Evolutionary conservation across 2,329 filamentous ascomycete species (phyloP).

Genomic region (Sporothrix inflata): DNA sequence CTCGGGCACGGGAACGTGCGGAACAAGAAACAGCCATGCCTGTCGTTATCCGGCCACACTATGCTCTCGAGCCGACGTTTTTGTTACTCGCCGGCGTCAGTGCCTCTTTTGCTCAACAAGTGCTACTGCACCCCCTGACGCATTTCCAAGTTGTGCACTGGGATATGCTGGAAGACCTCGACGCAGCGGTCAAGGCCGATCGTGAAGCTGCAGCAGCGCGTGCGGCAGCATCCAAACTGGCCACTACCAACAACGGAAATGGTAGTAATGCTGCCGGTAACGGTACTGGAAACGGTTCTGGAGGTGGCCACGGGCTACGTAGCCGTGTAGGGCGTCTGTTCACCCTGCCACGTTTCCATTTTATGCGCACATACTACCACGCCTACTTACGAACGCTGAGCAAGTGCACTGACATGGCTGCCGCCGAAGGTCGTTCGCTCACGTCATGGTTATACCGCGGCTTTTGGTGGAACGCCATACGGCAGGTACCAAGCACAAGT

Average conservation of each 20-base stretch:
- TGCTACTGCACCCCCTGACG: constrained; percentile 70
- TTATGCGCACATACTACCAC: constrained; percentile 68
- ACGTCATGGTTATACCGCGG: constrained; percentile 69
- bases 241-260: background rate
- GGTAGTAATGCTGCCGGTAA: background rate
- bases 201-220: background rate
- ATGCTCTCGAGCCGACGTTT: constrained; percentile 73
- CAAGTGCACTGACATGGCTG: constrained; percentile 62
- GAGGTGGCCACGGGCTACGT: constrained; percentile 34
- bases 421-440: constrained; percentile 58
- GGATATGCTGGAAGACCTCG: constrained; percentile 71
- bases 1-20: background rate
- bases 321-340: constrained; percentile 22
- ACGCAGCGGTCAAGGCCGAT: constrained; percentile 47
- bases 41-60: constrained; percentile 69
- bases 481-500: constrained; percentile 76
- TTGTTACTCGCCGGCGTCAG: constrained; percentile 69
- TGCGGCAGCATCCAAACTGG: background rate
- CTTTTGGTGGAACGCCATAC: constrained; percentile 72
- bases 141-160: constrained; percentile 75
- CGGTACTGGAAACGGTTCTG: background rate
- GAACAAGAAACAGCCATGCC: constrained; percentile 13
- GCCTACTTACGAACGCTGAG: constrained; percentile 71
- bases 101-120: constrained; percentile 69
- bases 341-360: constrained; percentile 48